Evolutionary conservation across 202 grass and related monocot genomes (phyloP).

Genomic region (Brachypodium distachyon): DNA sequence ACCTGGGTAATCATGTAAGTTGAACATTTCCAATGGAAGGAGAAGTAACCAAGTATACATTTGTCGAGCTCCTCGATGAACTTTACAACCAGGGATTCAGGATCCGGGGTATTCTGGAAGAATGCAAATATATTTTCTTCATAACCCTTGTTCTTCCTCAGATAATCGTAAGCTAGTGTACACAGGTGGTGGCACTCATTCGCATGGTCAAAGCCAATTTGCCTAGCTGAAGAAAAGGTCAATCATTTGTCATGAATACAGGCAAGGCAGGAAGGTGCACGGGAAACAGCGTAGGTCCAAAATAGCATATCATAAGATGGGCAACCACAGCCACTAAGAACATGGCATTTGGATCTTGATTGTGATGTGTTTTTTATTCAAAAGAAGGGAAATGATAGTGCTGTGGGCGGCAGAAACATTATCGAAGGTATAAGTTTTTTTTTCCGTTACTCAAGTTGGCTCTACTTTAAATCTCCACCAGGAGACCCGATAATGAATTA

Average conservation of each 20-base stretch:
- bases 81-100: constrained; percentile 40
- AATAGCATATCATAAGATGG: not conserved
- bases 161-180: constrained; percentile 66
- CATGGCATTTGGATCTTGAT: constrained; percentile 14
- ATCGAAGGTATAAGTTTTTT: not conserved
- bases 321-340: not conserved
- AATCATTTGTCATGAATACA: not conserved
- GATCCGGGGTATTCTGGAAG: constrained; percentile 48
- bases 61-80: constrained; percentile 81
- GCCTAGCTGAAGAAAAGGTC: constrained; percentile 49
- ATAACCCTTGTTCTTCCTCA: constrained; percentile 62
- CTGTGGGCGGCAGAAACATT: not conserved
- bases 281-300: not conserved
- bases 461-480: constrained; percentile 10
- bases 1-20: constrained; percentile 75
- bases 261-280: not conserved
- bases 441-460: not conserved
- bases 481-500: not conserved
- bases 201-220: constrained; percentile 58
- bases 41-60: constrained; percentile 86
- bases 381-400: not conserved
- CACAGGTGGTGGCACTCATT: constrained; percentile 70
- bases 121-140: constrained; percentile 72
- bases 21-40: constrained; percentile 84
- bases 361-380: not conserved